Evolutionary conservation across 352 stramenopile species (phyloP), one percentile per base, ranked within the genome.

Genomic region (Pythium brachiatum): DNA sequence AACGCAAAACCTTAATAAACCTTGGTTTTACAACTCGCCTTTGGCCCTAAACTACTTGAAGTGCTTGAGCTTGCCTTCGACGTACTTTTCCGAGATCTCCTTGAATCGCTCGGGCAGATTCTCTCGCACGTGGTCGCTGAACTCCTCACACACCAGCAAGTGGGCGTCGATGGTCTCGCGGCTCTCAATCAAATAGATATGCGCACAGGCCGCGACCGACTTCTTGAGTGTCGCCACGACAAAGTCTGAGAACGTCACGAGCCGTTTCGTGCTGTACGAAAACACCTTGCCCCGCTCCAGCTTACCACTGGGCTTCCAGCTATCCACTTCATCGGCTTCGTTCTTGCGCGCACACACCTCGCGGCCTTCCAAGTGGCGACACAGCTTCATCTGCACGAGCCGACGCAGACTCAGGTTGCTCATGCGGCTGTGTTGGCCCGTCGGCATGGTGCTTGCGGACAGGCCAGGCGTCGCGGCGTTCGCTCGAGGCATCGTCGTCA

Each of bases 161-260:
- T 94, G 84, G 29, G 81, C 68, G 65, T 94, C 84, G 59, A 94
- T 88, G 64, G 69, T 89, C 58, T 89, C 71, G 18, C 47, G 70
- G 15, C 75, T 73, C 29, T 66, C 60, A 6, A 90, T 65, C 23
- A 94, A 68, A 39, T 80, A 90, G 52, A 94, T 78, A 70, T 94
- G 80, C 27, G 69, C 68, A 51, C 84, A 94, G 7, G 84, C 77
- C 6, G 83, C 88, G 25, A 79, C 70, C 15, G 71, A 69, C 18
- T 66, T 67, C 0, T 77, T 72, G 34, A 88, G 55, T 46, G 78
- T 72, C 27, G 73, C 59, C 20, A 68, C 41, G 20, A 90, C 84
- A 53, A 75, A 93, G 38, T 90, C 82, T 8, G 80, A 72, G 54
- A 91, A 91, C 12, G 60, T 73, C 55, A 88, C 60, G 25, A 70